Conservation (phyloP, 2,329 filamentous ascomycete species). For the Aureobasidium sp. region DNA sequence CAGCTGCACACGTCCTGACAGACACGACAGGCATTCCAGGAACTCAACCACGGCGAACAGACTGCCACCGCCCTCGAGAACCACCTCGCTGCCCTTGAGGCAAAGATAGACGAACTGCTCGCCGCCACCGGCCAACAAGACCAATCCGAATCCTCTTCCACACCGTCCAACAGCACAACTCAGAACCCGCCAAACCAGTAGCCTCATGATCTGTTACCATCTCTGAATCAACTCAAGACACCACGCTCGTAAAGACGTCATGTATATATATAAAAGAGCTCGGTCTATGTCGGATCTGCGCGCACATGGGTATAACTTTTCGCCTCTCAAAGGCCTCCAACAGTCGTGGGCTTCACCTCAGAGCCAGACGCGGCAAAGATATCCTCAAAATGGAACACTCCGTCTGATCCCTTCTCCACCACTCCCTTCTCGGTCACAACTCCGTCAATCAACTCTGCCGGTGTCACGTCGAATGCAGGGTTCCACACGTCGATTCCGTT, state of each 20-base stretch:
- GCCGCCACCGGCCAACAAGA: constrained; percentile 35
- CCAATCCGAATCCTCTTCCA: constrained; percentile 11
- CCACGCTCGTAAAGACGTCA: background rate
- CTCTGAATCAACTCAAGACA: background rate
- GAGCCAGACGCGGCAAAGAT: constrained; percentile 27
- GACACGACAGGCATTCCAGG: constrained; percentile 38
- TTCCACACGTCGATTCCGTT: constrained; percentile 84
- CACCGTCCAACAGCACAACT: background rate
- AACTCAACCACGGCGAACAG: constrained; percentile 45
- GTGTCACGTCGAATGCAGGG: constrained; percentile 92
- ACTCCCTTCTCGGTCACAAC: constrained; percentile 90
- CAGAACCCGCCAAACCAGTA: background rate
- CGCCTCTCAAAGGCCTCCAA: constrained; percentile 22
- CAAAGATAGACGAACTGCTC: constrained; percentile 45
- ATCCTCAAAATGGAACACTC: constrained; percentile 53
- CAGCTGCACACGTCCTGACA: background rate
- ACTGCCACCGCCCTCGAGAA: constrained; percentile 47
- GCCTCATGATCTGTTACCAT: background rate
- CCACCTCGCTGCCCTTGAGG: constrained; percentile 45
- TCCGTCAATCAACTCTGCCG: constrained; percentile 78
- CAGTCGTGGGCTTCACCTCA: constrained; percentile 24
- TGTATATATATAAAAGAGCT: background rate
- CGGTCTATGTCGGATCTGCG: background rate
- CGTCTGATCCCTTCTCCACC: constrained; percentile 64
- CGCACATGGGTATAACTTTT: background rate